Evolutionary conservation across 495 filamentous ascomycete genomes (phyloP).

Genomic region (Sabuloglossum arenarium): DNA sequence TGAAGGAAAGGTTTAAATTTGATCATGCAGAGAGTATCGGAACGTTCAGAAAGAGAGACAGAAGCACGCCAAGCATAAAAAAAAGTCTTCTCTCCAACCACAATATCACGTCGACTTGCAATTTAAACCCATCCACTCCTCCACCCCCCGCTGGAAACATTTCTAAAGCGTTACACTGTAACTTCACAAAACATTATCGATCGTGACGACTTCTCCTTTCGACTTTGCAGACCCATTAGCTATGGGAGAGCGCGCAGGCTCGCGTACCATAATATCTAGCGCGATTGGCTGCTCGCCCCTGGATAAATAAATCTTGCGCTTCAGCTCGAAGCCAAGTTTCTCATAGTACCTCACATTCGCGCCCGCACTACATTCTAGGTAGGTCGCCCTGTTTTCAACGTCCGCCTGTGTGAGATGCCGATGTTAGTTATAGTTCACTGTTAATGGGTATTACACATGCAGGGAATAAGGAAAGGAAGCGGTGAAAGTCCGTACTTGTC

Average conservation of each 20-base stretch:
- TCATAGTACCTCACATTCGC: slow-evolving; percentile 47
- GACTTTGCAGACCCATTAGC: not conserved
- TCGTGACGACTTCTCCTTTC: not conserved
- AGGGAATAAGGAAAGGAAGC: not conserved
- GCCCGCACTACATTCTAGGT: slow-evolving; percentile 53
- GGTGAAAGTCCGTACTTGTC: slow-evolving; percentile 25
- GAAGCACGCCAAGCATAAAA: too few relatives aligned
- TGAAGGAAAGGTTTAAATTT: too few relatives aligned
- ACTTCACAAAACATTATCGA: not conserved
- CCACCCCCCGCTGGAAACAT: not conserved
- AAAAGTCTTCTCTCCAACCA: too few relatives aligned
- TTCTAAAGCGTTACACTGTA: not conserved
- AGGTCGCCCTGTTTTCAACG: slow-evolving; percentile 35
- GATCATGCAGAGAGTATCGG: too few relatives aligned
- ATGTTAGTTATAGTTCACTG: not conserved
- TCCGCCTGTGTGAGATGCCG: slow-evolving; percentile 31
- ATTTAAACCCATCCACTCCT: too few relatives aligned
- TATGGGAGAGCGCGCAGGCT: slow-evolving; percentile 15
- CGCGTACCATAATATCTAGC: slow-evolving; percentile 58
- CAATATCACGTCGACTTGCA: too few relatives aligned
- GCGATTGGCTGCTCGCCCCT: slow-evolving; percentile 35
- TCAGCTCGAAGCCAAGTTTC: slow-evolving; percentile 44
- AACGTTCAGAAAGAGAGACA: too few relatives aligned
- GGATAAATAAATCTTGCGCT: slow-evolving; percentile 35
- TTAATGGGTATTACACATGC: slow-evolving; percentile 7